Evolutionary conservation across 768 basidiomycete genomes (phyloP).

Genomic region (Boletus bicolor): DNA sequence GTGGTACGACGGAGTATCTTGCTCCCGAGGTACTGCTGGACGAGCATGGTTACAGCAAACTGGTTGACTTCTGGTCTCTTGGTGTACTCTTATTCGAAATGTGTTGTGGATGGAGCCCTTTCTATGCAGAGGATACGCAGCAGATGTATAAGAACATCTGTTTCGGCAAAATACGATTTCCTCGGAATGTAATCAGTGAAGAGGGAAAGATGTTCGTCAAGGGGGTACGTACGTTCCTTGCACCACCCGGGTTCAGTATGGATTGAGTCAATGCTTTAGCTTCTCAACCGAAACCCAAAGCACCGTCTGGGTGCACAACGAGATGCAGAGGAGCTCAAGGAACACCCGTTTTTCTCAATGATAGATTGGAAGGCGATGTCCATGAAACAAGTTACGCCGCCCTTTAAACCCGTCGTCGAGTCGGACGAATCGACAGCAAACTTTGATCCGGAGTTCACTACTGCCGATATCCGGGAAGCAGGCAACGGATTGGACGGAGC

Average conservation of each 20-base stretch:
- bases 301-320: constrained; percentile 90
- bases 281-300: constrained; percentile 97
- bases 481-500: constrained; percentile 52
- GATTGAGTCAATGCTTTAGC: constrained; percentile 45
- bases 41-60: constrained; percentile 96
- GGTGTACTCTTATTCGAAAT: constrained; percentile 98
- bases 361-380: constrained; percentile 92
- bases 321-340: constrained; percentile 92
- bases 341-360: constrained; percentile 86
- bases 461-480: constrained; percentile 78
- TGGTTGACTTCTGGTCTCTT: constrained; percentile 97
- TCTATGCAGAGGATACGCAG: constrained; percentile 98
- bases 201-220: constrained; percentile 99
- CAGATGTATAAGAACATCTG: constrained; percentile 99
- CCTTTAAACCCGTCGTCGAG: constrained; percentile 97
- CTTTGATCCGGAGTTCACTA: constrained; percentile 98
- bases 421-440: constrained; percentile 98
- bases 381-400: constrained; percentile 87
- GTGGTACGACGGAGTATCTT: constrained; percentile 97
- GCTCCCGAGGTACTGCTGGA: constrained; percentile 98
- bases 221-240: constrained; percentile 60
- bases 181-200: constrained; percentile 93
- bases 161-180: constrained; percentile 98
- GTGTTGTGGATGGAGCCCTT: constrained; percentile 99
- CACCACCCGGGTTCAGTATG: constrained; percentile 8